A percentile compares a stretch with the other conserved stretches of the same genome.
These are phyloP conservation scores for Barbatosphaeria neglecta DNA, from an alignment of 495 filamentous ascomycete species.

Conservation along the genomic window DNA sequence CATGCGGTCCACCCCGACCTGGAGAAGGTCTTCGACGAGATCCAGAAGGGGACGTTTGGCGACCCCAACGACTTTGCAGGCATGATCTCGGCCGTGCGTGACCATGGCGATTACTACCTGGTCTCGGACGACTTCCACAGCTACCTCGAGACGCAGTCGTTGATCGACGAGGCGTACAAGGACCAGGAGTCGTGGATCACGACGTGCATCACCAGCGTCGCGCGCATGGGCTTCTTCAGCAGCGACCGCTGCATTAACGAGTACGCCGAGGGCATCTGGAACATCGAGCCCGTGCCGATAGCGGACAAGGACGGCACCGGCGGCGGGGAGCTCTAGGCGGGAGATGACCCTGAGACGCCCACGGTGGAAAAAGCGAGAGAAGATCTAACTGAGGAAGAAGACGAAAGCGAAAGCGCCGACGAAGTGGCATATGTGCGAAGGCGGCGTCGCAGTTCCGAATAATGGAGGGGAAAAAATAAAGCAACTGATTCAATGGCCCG, in stretches of 20 bases:
- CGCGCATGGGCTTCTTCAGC: constrained; percentile 92
- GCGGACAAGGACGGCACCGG: constrained; percentile 5
- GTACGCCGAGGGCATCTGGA: constrained; percentile 97
- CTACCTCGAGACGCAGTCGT: constrained; percentile 77
- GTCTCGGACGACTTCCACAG: constrained; percentile 94
- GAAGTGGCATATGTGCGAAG: too few species aligned
- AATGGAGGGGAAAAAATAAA: too few species aligned
- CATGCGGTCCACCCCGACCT: constrained; percentile 70
- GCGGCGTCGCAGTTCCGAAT: too few species aligned
- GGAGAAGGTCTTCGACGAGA: constrained; percentile 67
- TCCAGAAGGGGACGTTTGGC: constrained; percentile 68
- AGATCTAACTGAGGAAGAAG: too few species aligned
- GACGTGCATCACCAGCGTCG: constrained; percentile 79
- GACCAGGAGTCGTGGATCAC: constrained; percentile 85
- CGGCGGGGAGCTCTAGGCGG: not conserved
- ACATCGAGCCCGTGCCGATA: constrained; percentile 62
- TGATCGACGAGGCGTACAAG: constrained; percentile 83
- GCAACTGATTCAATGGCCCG: too few species aligned
- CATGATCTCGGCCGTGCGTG: constrained; percentile 68
- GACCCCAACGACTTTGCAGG: constrained; percentile 62
- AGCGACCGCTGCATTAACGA: constrained; percentile 95
- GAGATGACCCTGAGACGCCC: too few species aligned
- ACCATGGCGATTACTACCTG: constrained; percentile 94
- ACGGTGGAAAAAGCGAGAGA: too few species aligned
- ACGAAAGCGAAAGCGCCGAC: too few species aligned